A percentile compares a stretch with the other conserved stretches of the same genome.
These are phyloP conservation scores for Verruconis gallopava DNA, from an alignment of 2,329 filamentous ascomycete species.

Conservation along the genomic window DNA sequence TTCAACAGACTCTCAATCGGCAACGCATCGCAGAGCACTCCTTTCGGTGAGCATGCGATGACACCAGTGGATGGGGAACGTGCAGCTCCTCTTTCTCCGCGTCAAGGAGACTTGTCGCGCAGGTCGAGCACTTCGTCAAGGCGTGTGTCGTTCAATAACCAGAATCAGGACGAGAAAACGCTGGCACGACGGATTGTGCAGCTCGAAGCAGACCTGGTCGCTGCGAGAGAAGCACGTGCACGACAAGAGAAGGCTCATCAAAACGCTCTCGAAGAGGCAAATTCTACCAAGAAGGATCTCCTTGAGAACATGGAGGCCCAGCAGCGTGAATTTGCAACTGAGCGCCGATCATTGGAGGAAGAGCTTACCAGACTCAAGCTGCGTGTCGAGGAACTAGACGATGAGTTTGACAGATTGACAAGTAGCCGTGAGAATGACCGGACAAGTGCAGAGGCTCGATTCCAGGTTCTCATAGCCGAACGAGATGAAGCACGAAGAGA, in stretches of 20 bases:
- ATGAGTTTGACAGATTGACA: slow-evolving; percentile 75
- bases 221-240: slow-evolving; percentile 56
- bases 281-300: slow-evolving; percentile 86
- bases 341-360: slow-evolving; percentile 68
- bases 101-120: slow-evolving; percentile 35
- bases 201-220: slow-evolving; percentile 65
- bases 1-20: slow-evolving; percentile 31
- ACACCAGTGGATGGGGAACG: slow-evolving; percentile 7
- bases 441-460: slow-evolving; percentile 52
- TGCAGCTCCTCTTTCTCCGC: slow-evolving; percentile 9
- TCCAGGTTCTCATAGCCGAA: slow-evolving; percentile 57
- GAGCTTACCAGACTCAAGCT: slow-evolving; percentile 67
- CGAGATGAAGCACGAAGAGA: slow-evolving; percentile 46
- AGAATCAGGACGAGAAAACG: slow-evolving; percentile 46
- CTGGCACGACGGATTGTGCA: slow-evolving; percentile 48
- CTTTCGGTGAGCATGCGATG: not conserved
- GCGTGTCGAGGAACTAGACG: slow-evolving; percentile 77
- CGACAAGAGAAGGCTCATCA: slow-evolving; percentile 44
- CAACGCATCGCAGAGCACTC: slow-evolving; percentile 6
- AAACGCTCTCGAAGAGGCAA: slow-evolving; percentile 61
- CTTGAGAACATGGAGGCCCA: slow-evolving; percentile 89
- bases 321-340: slow-evolving; percentile 74
- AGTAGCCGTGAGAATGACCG: slow-evolving; percentile 76
- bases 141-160: slow-evolving; percentile 44
- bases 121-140: slow-evolving; percentile 49